Percentiles rank a stretch among this genome's conserved stretches.
Evolutionary conservation across 345 rosid species (phyloP).

Genomic region (Citrus hindsii): DNA sequence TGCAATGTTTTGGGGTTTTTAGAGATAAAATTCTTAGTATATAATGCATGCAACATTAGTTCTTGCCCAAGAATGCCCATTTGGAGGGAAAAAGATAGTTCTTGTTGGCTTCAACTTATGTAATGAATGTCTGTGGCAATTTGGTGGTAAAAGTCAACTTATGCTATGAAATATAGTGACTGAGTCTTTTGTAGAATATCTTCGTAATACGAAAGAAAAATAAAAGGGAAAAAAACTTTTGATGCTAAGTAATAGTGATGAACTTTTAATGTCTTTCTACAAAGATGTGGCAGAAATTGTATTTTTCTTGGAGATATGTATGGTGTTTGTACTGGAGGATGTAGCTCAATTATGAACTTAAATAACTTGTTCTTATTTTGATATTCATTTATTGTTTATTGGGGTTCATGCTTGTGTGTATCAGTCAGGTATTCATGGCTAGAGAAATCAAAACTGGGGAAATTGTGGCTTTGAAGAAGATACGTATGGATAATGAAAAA

Average conservation of each 20-base stretch:
- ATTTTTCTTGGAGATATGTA: neutral
- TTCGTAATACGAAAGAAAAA: neutral
- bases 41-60: neutral
- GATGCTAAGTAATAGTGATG: neutral
- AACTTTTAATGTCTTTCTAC: neutral
- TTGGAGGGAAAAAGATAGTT: neutral
- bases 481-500: slow-evolving; percentile 97
- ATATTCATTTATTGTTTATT: neutral
- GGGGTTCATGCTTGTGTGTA: slow-evolving; percentile 6
- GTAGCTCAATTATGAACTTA: neutral
- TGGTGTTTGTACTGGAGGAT: neutral
- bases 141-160: neutral
- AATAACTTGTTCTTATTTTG: neutral
- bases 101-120: neutral
- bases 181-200: neutral
- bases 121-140: neutral
- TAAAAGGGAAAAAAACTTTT: neutral
- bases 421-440: slow-evolving; percentile 98
- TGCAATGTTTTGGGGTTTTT: neutral
- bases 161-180: neutral
- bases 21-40: no score
- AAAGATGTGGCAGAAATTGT: neutral
- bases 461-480: slow-evolving; percentile 92
- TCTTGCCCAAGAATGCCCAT: neutral
- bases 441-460: slow-evolving; percentile 82